Conservation (phyloP, 179 eudicot species). For the Patellifolia procumbens region DNA sequence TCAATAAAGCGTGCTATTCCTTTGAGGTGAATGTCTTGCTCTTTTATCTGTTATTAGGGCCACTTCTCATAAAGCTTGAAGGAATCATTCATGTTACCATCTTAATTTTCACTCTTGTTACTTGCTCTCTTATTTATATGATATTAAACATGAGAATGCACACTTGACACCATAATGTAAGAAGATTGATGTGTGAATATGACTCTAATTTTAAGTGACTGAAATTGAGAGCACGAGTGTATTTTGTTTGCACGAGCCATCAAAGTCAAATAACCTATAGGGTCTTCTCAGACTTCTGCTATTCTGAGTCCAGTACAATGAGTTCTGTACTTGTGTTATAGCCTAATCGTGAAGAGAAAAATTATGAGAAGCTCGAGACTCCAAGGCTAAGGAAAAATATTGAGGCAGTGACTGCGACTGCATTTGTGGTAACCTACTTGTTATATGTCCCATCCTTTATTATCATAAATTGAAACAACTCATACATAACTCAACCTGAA, state of each 20-base stretch:
- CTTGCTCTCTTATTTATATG: not conserved
- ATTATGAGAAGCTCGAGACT: not conserved
- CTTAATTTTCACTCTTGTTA: not conserved
- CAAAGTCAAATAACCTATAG: not conserved
- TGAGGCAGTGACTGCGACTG: too few relatives aligned
- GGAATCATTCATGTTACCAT: not conserved
- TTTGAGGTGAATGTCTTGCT: slow-evolving; percentile 30
- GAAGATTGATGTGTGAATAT: too few relatives aligned
- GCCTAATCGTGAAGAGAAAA: not conserved
- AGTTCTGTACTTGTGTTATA: not conserved
- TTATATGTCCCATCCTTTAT: too few relatives aligned
- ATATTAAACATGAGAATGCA: not conserved
- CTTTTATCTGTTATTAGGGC: not conserved
- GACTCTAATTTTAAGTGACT: not conserved
- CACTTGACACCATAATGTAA: not conserved
- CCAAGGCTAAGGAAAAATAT: too few relatives aligned
- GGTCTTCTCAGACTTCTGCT: not conserved
- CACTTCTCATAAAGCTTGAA: not conserved
- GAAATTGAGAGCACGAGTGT: not conserved
- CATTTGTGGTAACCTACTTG: too few relatives aligned
- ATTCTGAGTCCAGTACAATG: not conserved
- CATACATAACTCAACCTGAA: too few relatives aligned
- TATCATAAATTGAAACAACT: too few relatives aligned
- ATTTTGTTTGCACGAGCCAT: not conserved
- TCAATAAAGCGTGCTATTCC: slow-evolving; percentile 26